A percentile compares a stretch with the other conserved stretches of the same genome.
phyloP scores from a whole-genome alignment of 768 basidiomycete species.

The Sistotremastrum suecicum region DNA sequence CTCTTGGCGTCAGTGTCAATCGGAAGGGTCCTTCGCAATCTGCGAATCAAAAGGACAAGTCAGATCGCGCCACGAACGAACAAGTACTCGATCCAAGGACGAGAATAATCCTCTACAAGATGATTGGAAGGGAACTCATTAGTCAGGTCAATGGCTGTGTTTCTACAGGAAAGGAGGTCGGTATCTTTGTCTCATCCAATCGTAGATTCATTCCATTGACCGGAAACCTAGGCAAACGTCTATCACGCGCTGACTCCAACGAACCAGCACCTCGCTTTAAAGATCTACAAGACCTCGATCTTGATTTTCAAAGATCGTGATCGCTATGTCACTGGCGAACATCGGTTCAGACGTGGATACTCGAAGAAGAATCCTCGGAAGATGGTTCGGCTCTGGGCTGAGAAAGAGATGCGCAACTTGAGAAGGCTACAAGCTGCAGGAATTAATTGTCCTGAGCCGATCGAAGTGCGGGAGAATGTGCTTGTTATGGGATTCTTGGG shows the following conservation, averaged over 20 bases:
- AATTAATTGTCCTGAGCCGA: constrained; percentile 72
- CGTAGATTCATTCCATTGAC: neutral
- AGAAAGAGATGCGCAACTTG: constrained; percentile 97
- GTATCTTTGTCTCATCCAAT: constrained; percentile 9
- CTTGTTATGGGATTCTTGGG: constrained; percentile 93
- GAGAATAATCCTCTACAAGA: constrained; percentile 84
- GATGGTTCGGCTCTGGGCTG: constrained; percentile 98
- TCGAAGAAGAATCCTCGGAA: constrained; percentile 84
- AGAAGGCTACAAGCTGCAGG: constrained; percentile 74
- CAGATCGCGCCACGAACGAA: constrained; percentile 91
- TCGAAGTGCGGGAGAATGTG: constrained; percentile 94
- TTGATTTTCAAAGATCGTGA: constrained; percentile 96
- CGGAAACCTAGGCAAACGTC: constrained; percentile 77
- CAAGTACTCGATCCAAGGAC: constrained; percentile 97
- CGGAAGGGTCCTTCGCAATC: constrained; percentile 83
- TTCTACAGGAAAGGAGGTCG: constrained; percentile 93
- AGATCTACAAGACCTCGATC: constrained; percentile 98
- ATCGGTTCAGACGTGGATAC: constrained; percentile 87
- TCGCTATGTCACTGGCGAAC: constrained; percentile 90
- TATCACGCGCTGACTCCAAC: constrained; percentile 69
- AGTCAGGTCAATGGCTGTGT: constrained; percentile 92
- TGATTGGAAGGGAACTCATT: constrained; percentile 82
- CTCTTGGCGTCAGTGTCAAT: constrained; percentile 62
- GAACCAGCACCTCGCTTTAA: constrained; percentile 65
- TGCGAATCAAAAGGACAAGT: constrained; percentile 88